phyloP scores from a whole-genome alignment of 106 monocot species.

The Allium fistulosum region DNA sequence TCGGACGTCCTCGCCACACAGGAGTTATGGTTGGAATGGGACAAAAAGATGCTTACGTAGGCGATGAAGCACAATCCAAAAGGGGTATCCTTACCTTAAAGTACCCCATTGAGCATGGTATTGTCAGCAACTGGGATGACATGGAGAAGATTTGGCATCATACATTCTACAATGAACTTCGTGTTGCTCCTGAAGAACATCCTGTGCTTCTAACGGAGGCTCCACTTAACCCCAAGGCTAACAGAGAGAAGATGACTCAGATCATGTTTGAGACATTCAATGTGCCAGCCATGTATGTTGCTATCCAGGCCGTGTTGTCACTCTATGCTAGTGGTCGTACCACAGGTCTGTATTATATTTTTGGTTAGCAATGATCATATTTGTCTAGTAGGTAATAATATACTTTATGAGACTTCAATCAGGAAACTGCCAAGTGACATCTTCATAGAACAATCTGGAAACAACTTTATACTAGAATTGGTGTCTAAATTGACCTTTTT shows the following conservation, averaged over 20 bases:
- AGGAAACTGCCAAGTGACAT: too few species aligned
- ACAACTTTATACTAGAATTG: too few species aligned
- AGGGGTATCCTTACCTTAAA: constrained; percentile 60
- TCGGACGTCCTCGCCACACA: constrained; percentile 50
- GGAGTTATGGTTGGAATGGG: constrained; percentile 71
- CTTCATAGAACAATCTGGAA: too few species aligned
- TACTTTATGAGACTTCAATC: too few species aligned
- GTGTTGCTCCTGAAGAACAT: constrained; percentile 54
- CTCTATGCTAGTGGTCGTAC: constrained; percentile 70
- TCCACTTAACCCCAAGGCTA: constrained; percentile 60
- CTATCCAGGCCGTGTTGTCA: constrained; percentile 55
- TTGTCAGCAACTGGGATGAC: constrained; percentile 72
- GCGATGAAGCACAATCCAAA: constrained; percentile 55
- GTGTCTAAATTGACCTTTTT: too few species aligned
- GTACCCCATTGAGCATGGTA: constrained; percentile 67
- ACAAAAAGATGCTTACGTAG: constrained; percentile 51
- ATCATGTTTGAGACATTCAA: constrained; percentile 54
- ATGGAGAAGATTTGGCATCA: constrained; percentile 62
- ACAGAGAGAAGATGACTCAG: constrained; percentile 63
- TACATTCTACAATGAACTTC: constrained; percentile 49
- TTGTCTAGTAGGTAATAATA: too few species aligned
- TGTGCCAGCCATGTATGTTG: constrained; percentile 57
- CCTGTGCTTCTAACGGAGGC: constrained; percentile 60
- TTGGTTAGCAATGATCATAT: too few species aligned
- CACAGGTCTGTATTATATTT: constrained; percentile 24